Evolutionary conservation across 768 basidiomycete genomes (phyloP).

Genomic region (Imleria badia): DNA sequence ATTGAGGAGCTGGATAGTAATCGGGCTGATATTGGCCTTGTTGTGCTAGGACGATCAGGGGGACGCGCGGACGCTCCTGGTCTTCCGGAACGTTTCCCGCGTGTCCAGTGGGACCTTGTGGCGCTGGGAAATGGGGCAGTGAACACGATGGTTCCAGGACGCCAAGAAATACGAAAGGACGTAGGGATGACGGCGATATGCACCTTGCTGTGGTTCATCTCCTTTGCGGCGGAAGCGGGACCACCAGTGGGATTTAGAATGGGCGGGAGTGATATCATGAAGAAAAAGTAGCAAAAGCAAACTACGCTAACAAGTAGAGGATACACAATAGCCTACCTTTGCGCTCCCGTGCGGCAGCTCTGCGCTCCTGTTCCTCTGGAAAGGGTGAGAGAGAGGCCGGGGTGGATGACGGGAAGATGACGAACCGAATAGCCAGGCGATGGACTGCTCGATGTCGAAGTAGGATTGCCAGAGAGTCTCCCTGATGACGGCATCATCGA

Average conservation of each 20-base stretch:
- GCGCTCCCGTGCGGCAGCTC: constrained; percentile 63
- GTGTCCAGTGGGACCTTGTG: constrained; percentile 16
- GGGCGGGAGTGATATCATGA: constrained; percentile 29
- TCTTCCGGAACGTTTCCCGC: constrained; percentile 27
- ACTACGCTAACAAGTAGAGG: constrained; percentile 31
- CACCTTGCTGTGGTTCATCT: constrained; percentile 55
- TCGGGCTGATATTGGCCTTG: constrained; percentile 42
- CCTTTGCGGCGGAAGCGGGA: constrained; percentile 35
- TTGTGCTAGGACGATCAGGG: constrained; percentile 61
- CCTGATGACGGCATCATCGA: constrained; percentile 73
- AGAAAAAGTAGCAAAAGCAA: constrained; percentile 34
- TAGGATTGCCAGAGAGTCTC: constrained; percentile 85
- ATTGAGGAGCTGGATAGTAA: constrained; percentile 26
- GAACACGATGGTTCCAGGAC: constrained; percentile 15
- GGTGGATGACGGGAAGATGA: constrained; percentile 4
- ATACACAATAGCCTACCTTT: constrained; percentile 70
- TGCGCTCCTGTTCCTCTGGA: constrained; percentile 68
- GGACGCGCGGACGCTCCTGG: constrained; percentile 47
- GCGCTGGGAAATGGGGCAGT: constrained; percentile 20
- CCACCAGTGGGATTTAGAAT: constrained; percentile 36
- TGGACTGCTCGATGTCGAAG: constrained; percentile 78
- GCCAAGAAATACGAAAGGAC: constrained; percentile 28
- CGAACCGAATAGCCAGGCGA: constrained; percentile 75
- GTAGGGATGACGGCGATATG: constrained; percentile 36
- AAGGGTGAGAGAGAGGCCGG: neutral